Percentiles rank a stretch among this genome's conserved stretches.
phyloP scores from a whole-genome alignment of 108 stramenopile species.

The Cyclotella atomus region DNA sequence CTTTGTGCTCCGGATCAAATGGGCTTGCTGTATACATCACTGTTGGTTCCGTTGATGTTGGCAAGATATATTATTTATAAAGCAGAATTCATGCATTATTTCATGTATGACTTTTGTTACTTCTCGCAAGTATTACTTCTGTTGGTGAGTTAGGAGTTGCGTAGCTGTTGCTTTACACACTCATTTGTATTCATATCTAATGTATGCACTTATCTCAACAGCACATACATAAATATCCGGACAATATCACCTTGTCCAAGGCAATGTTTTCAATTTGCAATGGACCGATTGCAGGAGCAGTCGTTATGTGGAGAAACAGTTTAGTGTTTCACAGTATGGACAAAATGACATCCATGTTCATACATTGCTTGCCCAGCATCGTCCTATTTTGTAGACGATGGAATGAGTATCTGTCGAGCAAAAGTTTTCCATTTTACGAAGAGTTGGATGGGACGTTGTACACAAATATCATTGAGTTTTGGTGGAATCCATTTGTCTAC shows the following conservation, averaged over 20 bases:
- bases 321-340: constrained; percentile 86
- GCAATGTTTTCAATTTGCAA: constrained; percentile 67
- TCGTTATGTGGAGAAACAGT: constrained; percentile 81
- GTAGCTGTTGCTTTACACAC: too few relatives aligned
- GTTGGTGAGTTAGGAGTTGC: constrained; percentile 28
- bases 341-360: constrained; percentile 80
- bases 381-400: constrained; percentile 69
- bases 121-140: constrained; percentile 52
- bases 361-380: constrained; percentile 74
- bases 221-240: constrained; percentile 56
- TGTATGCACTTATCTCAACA: background rate
- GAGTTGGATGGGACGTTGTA: constrained; percentile 25
- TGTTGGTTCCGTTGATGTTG: constrained; percentile 49
- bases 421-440: constrained; percentile 40
- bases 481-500: constrained; percentile 28
- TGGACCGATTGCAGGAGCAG: constrained; percentile 55
- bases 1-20: constrained; percentile 34
- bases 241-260: constrained; percentile 44
- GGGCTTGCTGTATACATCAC: constrained; percentile 32
- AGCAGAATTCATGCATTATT: constrained; percentile 48
- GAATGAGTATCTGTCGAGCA: constrained; percentile 37
- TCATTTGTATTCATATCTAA: too few relatives aligned
- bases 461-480: constrained; percentile 46
- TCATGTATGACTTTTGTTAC: constrained; percentile 62
- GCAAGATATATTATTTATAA: constrained; percentile 52